Percentiles rank a stretch among this genome's conserved stretches.
Conservation (phyloP, 2,329 filamentous ascomycete genomes). For the Tolypocladium endophyticum region DNA sequence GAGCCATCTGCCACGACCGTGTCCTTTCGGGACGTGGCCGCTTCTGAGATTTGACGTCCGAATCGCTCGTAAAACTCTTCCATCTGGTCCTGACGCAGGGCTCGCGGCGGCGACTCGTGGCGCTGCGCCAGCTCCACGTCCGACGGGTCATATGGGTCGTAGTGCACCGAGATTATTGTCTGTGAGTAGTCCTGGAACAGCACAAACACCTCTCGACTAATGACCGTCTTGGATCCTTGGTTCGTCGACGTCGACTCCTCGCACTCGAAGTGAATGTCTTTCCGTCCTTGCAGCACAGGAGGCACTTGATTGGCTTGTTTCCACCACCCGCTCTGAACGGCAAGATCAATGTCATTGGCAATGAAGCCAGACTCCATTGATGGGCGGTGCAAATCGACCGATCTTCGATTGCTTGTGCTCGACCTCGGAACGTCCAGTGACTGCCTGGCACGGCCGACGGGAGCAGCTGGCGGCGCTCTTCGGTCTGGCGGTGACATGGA, state of each 20-base stretch:
- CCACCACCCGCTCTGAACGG: conserved; percentile 74
- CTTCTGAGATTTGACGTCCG: conserved; percentile 65
- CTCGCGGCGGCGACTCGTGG: conserved; percentile 73
- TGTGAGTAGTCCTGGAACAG: conserved; percentile 95
- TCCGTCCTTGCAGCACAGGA: conserved; percentile 69
- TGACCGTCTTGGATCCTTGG: conserved; percentile 56
- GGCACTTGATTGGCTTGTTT: conserved; percentile 68
- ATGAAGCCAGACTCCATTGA: conserved; percentile 75
- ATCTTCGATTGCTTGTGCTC: conserved; percentile 39
- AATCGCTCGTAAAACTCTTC: conserved; percentile 76
- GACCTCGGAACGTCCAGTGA: conserved; percentile 27
- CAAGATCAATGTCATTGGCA: conserved; percentile 77
- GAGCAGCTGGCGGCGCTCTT: conserved; percentile 30
- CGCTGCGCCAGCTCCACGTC: conserved; percentile 73
- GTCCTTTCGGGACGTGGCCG: conserved; percentile 63
- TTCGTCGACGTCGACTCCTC: conserved; percentile 65
- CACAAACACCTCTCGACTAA: conserved; percentile 77
- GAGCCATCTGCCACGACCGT: conserved; percentile 76
- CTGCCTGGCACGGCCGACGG: conserved; percentile 15
- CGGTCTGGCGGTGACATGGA: conserved; percentile 34
- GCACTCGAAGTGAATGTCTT: conserved; percentile 72
- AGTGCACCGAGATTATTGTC: conserved; percentile 73
- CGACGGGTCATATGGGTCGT: conserved; percentile 61
- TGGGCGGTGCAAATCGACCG: conserved; percentile 66
- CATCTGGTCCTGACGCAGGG: conserved; percentile 83